A percentile compares a stretch with the other conserved stretches of the same genome.
These are phyloP conservation scores for Trypanosoma rangeli DNA, from an alignment of 208 protist genomes.

Conservation along the genomic window DNA sequence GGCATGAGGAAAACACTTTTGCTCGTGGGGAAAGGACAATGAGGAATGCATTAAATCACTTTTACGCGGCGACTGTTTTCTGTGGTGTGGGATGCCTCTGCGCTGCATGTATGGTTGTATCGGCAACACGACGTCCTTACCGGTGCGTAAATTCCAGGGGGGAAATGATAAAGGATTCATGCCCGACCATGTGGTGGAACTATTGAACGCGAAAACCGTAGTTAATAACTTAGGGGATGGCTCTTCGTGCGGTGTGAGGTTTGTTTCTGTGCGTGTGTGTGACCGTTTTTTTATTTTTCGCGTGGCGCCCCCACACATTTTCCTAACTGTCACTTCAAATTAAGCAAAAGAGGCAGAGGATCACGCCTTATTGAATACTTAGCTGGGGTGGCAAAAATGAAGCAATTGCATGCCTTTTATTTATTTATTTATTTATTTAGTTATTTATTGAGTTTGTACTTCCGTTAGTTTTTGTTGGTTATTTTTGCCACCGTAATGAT, in stretches of 20 bases:
- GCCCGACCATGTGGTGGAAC: constrained; percentile 76
- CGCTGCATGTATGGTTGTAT: constrained; percentile 62
- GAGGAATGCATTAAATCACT: constrained; percentile 56
- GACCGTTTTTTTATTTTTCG: neutral
- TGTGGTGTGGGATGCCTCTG: constrained; percentile 56
- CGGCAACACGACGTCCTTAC: constrained; percentile 53
- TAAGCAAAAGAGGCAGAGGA: constrained; percentile 4
- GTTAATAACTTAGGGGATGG: neutral
- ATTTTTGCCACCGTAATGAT: too few relatives aligned
- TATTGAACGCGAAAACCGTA: constrained; percentile 37
- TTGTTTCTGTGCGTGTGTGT: constrained; percentile 4
- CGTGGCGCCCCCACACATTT: neutral
- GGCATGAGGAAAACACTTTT: constrained; percentile 85
- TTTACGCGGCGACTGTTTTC: constrained; percentile 47
- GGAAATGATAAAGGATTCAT: constrained; percentile 58
- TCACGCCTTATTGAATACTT: neutral
- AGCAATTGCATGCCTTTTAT: neutral
- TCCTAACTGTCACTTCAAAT: neutral
- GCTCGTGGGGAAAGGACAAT: constrained; percentile 63
- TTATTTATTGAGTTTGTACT: neutral
- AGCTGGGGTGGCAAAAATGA: neutral
- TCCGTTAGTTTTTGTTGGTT: too few relatives aligned
- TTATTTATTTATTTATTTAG: neutral
- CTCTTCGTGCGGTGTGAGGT: neutral
- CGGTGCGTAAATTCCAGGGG: constrained; percentile 58